A percentile compares a stretch with the other conserved stretches of the same genome.
These are phyloP conservation scores for Claviceps quebecensis DNA, from an alignment of 2,329 filamentous ascomycete genomes.

Conservation along the genomic window DNA sequence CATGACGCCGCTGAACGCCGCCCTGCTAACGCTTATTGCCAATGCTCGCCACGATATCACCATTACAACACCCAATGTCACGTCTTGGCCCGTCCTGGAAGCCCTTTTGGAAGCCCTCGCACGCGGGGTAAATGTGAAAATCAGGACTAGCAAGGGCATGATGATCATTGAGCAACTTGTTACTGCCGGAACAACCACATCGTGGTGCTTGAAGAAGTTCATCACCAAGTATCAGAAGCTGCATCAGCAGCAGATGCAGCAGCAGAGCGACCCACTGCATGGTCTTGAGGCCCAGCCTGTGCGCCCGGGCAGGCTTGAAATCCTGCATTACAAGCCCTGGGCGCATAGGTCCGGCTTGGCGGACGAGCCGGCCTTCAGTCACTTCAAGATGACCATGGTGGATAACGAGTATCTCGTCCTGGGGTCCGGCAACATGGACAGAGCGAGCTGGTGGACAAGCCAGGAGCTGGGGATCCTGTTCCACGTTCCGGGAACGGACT, in stretches of 20 bases:
- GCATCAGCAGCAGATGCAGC: not conserved
- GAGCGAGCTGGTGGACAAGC: slow-evolving; percentile 76
- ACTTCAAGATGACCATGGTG: slow-evolving; percentile 65
- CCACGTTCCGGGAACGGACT: slow-evolving; percentile 25
- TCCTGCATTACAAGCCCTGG: slow-evolving; percentile 43
- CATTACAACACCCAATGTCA: slow-evolving; percentile 68
- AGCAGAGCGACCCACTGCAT: slow-evolving; percentile 7
- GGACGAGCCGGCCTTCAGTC: slow-evolving; percentile 55
- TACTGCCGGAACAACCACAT: slow-evolving; percentile 62
- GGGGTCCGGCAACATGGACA: slow-evolving; percentile 73
- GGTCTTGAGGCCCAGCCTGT: slow-evolving; percentile 29
- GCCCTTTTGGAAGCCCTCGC: slow-evolving; percentile 46
- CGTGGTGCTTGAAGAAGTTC: slow-evolving; percentile 46
- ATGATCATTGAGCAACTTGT: slow-evolving; percentile 73
- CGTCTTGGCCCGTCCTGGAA: slow-evolving; percentile 47
- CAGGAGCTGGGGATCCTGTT: slow-evolving; percentile 64
- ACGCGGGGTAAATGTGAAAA: slow-evolving; percentile 52
- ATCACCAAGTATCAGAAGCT: slow-evolving; percentile 36
- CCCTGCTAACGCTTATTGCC: slow-evolving; percentile 45
- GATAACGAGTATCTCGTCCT: slow-evolving; percentile 55
- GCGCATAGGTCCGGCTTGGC: slow-evolving; percentile 14
- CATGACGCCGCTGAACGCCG: slow-evolving; percentile 52
- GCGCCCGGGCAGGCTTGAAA: slow-evolving; percentile 34
- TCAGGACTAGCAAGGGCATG: slow-evolving; percentile 54
- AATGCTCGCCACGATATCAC: slow-evolving; percentile 46